Conservation (phyloP, 164 flowering plant species). For the Platanus orientalis region DNA sequence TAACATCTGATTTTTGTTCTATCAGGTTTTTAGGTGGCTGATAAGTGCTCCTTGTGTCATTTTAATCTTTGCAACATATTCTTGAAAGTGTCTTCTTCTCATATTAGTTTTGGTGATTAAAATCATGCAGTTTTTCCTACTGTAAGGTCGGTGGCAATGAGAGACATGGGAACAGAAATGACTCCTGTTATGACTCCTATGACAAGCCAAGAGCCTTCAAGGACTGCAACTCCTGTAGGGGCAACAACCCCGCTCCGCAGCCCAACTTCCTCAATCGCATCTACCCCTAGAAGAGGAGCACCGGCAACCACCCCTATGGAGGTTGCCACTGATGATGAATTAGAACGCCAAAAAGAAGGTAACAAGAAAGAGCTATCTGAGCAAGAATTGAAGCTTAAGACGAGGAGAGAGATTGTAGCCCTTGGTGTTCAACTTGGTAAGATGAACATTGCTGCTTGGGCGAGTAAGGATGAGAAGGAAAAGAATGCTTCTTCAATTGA, state of each 20-base stretch:
- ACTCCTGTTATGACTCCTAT: constrained; percentile 86
- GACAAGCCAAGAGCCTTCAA: constrained; percentile 87
- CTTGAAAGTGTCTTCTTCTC: constrained; percentile 2
- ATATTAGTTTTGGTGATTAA: neutral
- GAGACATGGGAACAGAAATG: constrained; percentile 99
- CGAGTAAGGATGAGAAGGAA: constrained; percentile 74
- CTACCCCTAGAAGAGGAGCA: constrained; percentile 70
- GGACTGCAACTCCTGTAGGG: constrained; percentile 75
- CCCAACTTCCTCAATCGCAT: constrained; percentile 76
- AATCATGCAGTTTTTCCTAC: constrained; percentile 40
- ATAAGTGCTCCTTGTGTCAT: neutral
- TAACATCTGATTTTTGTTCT: neutral
- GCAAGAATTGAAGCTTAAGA: constrained; percentile 65
- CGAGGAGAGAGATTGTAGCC: constrained; percentile 80
- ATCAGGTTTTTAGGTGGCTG: no score
- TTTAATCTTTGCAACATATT: neutral
- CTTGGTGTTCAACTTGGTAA: constrained; percentile 92
- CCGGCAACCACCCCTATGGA: constrained; percentile 47
- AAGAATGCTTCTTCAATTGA: constrained; percentile 27
- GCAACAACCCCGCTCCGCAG: constrained; percentile 79
- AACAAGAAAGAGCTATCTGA: constrained; percentile 51
- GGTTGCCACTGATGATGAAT: constrained; percentile 24
- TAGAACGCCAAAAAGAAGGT: constrained; percentile 19
- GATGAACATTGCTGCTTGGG: constrained; percentile 94
- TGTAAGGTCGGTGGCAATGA: constrained; percentile 72